Evolutionary conservation across 2,329 filamentous ascomycete genomes (phyloP).

Genomic region (Fusarium sp.): DNA sequence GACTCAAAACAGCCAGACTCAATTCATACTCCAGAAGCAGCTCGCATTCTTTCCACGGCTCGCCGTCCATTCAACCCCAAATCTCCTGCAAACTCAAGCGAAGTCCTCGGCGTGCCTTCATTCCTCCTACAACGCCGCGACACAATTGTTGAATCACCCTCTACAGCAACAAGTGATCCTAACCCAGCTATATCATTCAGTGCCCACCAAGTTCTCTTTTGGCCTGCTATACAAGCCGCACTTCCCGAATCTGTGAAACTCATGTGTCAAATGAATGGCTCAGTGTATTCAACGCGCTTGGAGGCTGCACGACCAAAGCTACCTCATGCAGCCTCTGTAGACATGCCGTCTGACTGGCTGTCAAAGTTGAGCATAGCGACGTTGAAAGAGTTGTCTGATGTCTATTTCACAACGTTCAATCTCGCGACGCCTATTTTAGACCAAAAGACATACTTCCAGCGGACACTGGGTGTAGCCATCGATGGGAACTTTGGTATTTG

Average conservation of each 20-base stretch:
- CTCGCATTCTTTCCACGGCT: background rate
- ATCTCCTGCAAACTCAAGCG: constrained; percentile 36
- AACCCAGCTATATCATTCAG: constrained; percentile 33
- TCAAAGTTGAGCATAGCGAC: constrained; percentile 11
- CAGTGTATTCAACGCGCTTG: constrained; percentile 9
- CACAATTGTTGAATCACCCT: constrained; percentile 13
- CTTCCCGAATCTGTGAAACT: constrained; percentile 27
- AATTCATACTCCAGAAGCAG: background rate
- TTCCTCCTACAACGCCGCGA: constrained; percentile 12
- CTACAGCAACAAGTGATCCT: background rate
- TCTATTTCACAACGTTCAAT: constrained; percentile 34
- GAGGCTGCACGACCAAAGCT: constrained; percentile 24
- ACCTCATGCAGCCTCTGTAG: constrained; percentile 6
- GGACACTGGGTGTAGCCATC: constrained; percentile 26
- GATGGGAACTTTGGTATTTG: constrained; percentile 33
- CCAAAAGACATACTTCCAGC: constrained; percentile 38
- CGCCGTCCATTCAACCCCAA: constrained; percentile 11
- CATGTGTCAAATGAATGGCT: constrained; percentile 31
- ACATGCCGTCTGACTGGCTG: constrained; percentile 13
- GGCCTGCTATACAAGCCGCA: constrained; percentile 19
- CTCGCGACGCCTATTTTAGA: constrained; percentile 27
- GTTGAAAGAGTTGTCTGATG: constrained; percentile 30
- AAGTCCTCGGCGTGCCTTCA: constrained; percentile 25
- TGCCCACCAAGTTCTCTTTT: constrained; percentile 24
- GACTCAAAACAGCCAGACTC: constrained; percentile 3